phyloP scores from a whole-genome alignment of 768 basidiomycete genomes.

The Postia placenta region DNA sequence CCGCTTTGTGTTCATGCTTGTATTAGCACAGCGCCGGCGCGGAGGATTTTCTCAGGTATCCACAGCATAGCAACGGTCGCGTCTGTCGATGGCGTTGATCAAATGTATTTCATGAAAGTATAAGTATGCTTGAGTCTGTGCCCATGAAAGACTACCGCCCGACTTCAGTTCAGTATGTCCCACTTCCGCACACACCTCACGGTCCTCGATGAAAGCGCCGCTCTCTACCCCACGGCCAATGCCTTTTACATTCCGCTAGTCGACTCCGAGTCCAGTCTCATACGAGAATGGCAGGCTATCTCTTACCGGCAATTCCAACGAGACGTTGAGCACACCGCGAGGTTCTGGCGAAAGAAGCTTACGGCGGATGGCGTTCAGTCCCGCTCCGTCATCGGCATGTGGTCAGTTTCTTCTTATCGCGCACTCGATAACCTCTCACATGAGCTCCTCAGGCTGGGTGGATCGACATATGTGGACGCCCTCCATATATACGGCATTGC shows the following conservation, averaged over 20 bases:
- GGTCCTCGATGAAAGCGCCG: slow-evolving; percentile 52
- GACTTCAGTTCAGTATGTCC: slow-evolving; percentile 14
- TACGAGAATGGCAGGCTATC: slow-evolving; percentile 53
- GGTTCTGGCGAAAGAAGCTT: slow-evolving; percentile 55
- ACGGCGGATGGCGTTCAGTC: slow-evolving; percentile 37
- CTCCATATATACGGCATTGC: slow-evolving; percentile 72
- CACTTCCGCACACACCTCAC: slow-evolving; percentile 44
- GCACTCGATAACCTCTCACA: background rate
- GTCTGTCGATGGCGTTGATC: no score
- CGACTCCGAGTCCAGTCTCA: slow-evolving; percentile 34
- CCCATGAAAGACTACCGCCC: no score
- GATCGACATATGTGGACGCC: slow-evolving; percentile 65
- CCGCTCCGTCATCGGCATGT: slow-evolving; percentile 64
- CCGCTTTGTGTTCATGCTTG: no score
- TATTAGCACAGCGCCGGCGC: no score
- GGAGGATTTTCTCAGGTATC: no score
- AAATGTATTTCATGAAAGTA: no score
- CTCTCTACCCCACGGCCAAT: slow-evolving; percentile 39
- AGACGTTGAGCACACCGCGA: slow-evolving; percentile 62
- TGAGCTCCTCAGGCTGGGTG: slow-evolving; percentile 51
- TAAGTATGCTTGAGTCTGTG: no score
- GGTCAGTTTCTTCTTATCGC: slow-evolving; percentile 36
- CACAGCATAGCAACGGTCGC: no score
- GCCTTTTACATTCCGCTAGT: slow-evolving; percentile 57
- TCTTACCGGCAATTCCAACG: slow-evolving; percentile 57